A percentile compares a stretch with the other conserved stretches of the same genome.
Evolutionary conservation across 371 early-diverging fungal genomes (phyloP).

Genomic region (Mucor mucedo): DNA sequence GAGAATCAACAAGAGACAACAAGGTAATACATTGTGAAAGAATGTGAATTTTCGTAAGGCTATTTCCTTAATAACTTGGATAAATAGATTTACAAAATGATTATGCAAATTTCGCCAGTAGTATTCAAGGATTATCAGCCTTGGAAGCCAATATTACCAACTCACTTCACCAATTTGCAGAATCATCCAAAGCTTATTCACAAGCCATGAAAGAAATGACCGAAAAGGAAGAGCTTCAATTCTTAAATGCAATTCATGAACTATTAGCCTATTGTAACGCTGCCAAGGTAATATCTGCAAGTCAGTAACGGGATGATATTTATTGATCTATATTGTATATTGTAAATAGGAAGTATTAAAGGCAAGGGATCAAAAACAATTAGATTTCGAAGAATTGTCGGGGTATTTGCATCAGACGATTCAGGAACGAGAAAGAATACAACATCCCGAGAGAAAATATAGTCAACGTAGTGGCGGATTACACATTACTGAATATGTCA

Average conservation of each 20-base stretch:
- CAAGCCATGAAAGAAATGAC: slow-evolving; percentile 73
- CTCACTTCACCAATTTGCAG: slow-evolving; percentile 76
- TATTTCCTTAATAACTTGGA: background rate
- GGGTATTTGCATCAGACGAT: slow-evolving; percentile 72
- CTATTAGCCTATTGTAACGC: slow-evolving; percentile 86
- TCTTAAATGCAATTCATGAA: slow-evolving; percentile 74
- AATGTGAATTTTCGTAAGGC: background rate
- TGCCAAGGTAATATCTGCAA: slow-evolving; percentile 70
- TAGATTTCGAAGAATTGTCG: slow-evolving; percentile 89
- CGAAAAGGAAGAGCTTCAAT: slow-evolving; percentile 60
- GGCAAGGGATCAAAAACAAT: slow-evolving; percentile 92
- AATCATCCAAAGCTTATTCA: slow-evolving; percentile 68
- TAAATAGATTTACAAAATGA: slow-evolving; percentile 76
- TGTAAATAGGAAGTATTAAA: slow-evolving; percentile 67
- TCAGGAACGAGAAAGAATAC: slow-evolving; percentile 65
- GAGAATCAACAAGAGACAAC: slow-evolving; percentile 79
- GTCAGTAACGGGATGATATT: background rate
- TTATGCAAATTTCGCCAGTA: slow-evolving; percentile 75
- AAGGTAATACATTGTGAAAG: slow-evolving; percentile 22
- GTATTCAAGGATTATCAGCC: slow-evolving; percentile 74
- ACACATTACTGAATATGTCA: slow-evolving; percentile 79
- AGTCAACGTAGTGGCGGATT: slow-evolving; percentile 32
- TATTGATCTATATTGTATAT: background rate
- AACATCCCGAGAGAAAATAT: slow-evolving; percentile 45
- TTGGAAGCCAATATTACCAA: slow-evolving; percentile 85